Evolutionary conservation across 2,329 filamentous ascomycete genomes (phyloP).

Genomic region (Phialemonium atrogriseum): DNA sequence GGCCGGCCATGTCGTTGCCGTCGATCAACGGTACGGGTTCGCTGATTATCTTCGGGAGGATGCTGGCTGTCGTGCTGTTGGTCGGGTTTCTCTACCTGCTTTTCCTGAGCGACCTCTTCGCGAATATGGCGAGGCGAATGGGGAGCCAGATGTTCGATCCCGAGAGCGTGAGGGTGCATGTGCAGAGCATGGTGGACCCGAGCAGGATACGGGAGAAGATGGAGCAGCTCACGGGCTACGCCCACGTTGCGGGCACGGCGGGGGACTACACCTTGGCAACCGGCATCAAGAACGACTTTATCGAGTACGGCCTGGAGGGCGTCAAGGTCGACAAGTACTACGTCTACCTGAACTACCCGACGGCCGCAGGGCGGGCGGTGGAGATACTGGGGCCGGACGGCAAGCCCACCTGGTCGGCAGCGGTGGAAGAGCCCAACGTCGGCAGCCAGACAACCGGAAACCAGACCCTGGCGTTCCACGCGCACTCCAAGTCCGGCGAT

Average conservation of each 20-base stretch:
- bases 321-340: conserved; percentile 71
- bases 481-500: conserved; percentile 77
- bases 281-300: conserved; percentile 75
- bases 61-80: conserved; percentile 69
- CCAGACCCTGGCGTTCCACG: conserved; percentile 78
- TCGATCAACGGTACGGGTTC: too few relatives aligned
- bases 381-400: conserved; percentile 67
- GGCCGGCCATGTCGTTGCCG: conserved; percentile 6
- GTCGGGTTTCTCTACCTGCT: conserved; percentile 73
- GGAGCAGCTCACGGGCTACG: conserved; percentile 70
- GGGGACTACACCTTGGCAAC: conserved; percentile 81
- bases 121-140: conserved; percentile 52
- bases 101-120: conserved; percentile 79
- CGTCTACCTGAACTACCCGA: conserved; percentile 91
- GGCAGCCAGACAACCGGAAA: conserved; percentile 54
- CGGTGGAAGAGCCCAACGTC: conserved; percentile 71
- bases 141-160: conserved; percentile 71
- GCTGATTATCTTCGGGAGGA: conserved; percentile 59
- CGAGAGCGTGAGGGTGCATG: conserved; percentile 68
- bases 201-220: conserved; percentile 64
- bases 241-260: conserved; percentile 90
- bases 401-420: conserved; percentile 63
- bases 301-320: conserved; percentile 62
- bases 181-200: conserved; percentile 65
- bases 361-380: conserved; percentile 65